Evolutionary conservation across 1,284 basidiomycete species (phyloP).

Genomic region (Papiliotrema nemorosa): DNA sequence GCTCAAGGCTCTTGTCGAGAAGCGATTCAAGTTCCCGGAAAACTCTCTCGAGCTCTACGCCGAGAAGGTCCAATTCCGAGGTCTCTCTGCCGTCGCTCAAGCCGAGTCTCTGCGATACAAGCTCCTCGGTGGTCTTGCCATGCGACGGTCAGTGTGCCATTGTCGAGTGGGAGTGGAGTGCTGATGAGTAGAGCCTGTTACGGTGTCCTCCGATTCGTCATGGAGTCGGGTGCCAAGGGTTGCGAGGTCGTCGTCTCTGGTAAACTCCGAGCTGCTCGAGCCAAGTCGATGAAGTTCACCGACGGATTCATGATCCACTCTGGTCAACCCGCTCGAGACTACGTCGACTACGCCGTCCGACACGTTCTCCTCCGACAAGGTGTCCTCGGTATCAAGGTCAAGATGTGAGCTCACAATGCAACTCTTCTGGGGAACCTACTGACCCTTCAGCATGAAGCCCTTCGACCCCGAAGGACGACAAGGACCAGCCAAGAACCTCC

Average conservation of each 20-base stretch:
- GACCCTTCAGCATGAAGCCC: constrained; percentile 83
- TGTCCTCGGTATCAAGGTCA: constrained; percentile 99
- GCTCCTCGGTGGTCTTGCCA: constrained; percentile 97
- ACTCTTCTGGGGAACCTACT: neutral
- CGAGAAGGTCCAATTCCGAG: constrained; percentile 99
- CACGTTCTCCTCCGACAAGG: constrained; percentile 99
- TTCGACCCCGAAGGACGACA: constrained; percentile 84
- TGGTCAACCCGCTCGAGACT: constrained; percentile 95
- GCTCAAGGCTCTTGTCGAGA: constrained; percentile 96
- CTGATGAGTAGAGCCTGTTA: constrained; percentile 80
- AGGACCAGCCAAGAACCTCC: constrained; percentile 90
- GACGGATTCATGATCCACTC: constrained; percentile 99
- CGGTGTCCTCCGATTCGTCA: constrained; percentile 99
- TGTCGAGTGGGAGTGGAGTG: neutral
- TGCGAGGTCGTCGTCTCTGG: constrained; percentile 99
- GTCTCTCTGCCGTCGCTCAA: constrained; percentile 97
- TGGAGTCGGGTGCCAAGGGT: constrained; percentile 99
- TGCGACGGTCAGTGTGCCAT: constrained; percentile 75
- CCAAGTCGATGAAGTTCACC: constrained; percentile 99
- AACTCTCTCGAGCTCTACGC: constrained; percentile 98
- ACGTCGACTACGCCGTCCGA: constrained; percentile 95
- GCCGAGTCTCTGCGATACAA: constrained; percentile 99
- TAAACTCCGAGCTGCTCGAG: constrained; percentile 98
- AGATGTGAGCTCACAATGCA: constrained; percentile 67
- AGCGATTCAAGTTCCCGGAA: constrained; percentile 99